A percentile compares a stretch with the other conserved stretches of the same genome.
Evolutionary conservation across 495 filamentous ascomycete genomes (phyloP).

Genomic region (Pseudoneurospora amorphoporcata): DNA sequence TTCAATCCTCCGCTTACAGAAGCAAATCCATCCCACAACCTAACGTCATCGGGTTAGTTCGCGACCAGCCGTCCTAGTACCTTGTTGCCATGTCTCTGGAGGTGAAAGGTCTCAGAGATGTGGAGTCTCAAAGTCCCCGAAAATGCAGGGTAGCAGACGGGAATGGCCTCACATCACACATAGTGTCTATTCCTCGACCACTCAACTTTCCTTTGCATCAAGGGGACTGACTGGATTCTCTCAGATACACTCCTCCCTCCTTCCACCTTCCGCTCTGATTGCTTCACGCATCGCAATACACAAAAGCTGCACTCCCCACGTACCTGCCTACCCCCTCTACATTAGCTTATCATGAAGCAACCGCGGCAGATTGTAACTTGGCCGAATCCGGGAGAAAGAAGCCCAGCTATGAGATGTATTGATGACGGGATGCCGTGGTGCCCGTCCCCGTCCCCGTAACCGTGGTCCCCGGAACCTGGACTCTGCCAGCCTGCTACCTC

Average conservation of each 20-base stretch:
- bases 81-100: neutral
- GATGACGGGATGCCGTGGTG: neutral
- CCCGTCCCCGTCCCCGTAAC: neutral
- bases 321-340: neutral
- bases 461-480: conserved; percentile 1
- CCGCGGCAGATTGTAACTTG: neutral
- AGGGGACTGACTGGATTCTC: neutral
- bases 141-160: neutral
- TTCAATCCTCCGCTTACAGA: neutral
- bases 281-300: neutral
- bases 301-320: neutral
- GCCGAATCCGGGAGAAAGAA: conserved; percentile 1
- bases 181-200: neutral
- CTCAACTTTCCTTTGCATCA: neutral
- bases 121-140: neutral
- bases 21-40: neutral
- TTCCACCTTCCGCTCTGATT: neutral
- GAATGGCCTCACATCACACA: neutral
- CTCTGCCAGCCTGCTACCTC: neutral
- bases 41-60: neutral
- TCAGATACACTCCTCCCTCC: neutral
- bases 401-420: neutral
- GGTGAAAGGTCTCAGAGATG: neutral
- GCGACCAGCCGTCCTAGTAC: neutral
- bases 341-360: neutral